These are phyloP conservation scores for Alternaria arbusti DNA, from an alignment of 2,329 filamentous ascomycete species.

Conservation along the genomic window DNA sequence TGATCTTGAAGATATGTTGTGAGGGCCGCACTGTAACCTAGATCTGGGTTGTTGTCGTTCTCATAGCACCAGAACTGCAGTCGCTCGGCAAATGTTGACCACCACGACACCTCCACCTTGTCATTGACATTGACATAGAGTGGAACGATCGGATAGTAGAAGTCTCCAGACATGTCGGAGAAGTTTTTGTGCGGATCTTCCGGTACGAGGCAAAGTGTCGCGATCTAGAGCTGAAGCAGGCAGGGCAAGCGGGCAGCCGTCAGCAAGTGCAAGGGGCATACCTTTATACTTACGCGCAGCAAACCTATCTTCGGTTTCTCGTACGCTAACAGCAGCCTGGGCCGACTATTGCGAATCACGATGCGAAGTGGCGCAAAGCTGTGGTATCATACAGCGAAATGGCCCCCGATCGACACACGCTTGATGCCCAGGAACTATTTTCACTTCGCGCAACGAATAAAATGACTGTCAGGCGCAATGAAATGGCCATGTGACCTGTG, in stretches of 20 bases:
- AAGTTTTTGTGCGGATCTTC: fast-evolving
- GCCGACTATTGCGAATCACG: not conserved
- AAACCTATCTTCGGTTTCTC: fast-evolving
- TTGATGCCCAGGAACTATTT: not conserved
- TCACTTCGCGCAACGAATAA: too few species aligned
- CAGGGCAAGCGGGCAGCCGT: not conserved
- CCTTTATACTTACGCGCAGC: not conserved
- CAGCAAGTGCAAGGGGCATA: not conserved
- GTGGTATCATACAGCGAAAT: not conserved
- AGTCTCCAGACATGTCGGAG: not conserved
- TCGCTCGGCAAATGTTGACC: not conserved
- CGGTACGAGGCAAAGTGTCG: not conserved
- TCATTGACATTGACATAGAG: not conserved
- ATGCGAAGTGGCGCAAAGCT: not conserved
- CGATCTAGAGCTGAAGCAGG: not conserved
- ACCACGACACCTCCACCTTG: not conserved
- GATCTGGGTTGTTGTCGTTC: not conserved
- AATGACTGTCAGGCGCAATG: not conserved
- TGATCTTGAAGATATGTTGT: not conserved
- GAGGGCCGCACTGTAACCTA: not conserved
- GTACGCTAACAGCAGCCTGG: not conserved
- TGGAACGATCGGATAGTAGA: not conserved
- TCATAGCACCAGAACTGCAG: not conserved
- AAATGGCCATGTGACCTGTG: not conserved
- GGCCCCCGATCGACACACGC: not conserved